A percentile compares a stretch with the other conserved stretches of the same genome.
These are phyloP conservation scores for Anthoceros angustus DNA, from an alignment of 225 moss, liverwort and hornwort genomes.

Conservation along the genomic window DNA sequence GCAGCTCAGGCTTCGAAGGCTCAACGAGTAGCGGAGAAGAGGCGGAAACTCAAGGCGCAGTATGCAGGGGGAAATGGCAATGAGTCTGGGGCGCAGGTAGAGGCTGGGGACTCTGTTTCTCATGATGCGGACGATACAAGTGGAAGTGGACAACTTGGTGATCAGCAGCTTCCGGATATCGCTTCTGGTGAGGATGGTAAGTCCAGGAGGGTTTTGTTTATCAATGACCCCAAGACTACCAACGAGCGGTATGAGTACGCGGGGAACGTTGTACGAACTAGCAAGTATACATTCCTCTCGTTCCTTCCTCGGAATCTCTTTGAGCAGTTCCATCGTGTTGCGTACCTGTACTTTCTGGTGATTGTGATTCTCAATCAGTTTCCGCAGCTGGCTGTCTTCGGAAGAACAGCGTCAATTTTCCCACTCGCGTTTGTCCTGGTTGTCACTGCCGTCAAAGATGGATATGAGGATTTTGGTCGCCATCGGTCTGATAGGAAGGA, in stretches of 20 bases:
- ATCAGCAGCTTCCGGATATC: too few relatives aligned
- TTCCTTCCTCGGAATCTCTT: slow-evolving; percentile 72
- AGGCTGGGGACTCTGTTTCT: too few relatives aligned
- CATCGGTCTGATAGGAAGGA: slow-evolving; percentile 53
- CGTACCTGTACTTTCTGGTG: slow-evolving; percentile 70
- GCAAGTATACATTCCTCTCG: slow-evolving; percentile 66
- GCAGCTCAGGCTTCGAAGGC: too few relatives aligned
- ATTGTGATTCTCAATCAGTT: slow-evolving; percentile 85
- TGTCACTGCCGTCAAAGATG: slow-evolving; percentile 80
- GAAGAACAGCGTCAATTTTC: slow-evolving; percentile 70
- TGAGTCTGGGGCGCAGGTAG: too few relatives aligned
- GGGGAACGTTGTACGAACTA: slow-evolving; percentile 55
- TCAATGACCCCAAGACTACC: slow-evolving; percentile 51
- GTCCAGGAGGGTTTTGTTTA: slow-evolving; percentile 36
- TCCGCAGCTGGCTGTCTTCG: slow-evolving; percentile 73
- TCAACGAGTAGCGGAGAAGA: too few relatives aligned
- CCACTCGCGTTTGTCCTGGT: slow-evolving; percentile 70
- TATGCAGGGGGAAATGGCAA: too few relatives aligned
- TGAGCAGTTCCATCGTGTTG: slow-evolving; percentile 78
- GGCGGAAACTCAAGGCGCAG: too few relatives aligned
- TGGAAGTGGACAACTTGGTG: too few relatives aligned
- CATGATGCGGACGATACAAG: too few relatives aligned
- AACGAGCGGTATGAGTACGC: slow-evolving; percentile 27
- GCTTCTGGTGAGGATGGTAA: slow-evolving; percentile 9
- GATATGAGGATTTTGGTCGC: slow-evolving; percentile 78